A percentile compares a stretch with the other conserved stretches of the same genome.
Evolutionary conservation across 306 rosid species (phyloP).

Genomic region (Prosopis cineraria): DNA sequence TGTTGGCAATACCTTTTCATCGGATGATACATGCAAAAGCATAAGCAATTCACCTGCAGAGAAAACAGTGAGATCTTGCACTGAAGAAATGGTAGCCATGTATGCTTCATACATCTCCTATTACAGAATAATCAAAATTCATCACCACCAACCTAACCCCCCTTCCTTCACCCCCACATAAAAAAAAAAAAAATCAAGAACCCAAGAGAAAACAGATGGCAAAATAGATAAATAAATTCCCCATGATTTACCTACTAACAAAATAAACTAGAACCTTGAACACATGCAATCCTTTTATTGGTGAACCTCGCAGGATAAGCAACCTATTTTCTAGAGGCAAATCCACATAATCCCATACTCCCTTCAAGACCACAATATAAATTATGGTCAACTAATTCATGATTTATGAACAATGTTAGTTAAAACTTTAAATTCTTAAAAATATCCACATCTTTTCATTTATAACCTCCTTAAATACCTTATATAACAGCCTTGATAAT

Average conservation of each 20-base stretch:
- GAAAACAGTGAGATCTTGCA: constrained; percentile 26
- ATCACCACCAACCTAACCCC: not conserved
- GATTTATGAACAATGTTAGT: too few species aligned
- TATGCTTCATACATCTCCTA: not conserved
- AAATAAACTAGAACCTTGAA: not conserved
- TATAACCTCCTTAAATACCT: too few species aligned
- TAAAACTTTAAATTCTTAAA: too few species aligned
- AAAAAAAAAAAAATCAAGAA: not conserved
- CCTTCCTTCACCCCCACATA: not conserved
- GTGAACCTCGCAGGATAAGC: not conserved
- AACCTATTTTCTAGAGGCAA: not conserved
- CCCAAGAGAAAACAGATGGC: not conserved
- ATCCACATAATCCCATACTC: not conserved
- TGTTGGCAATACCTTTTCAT: constrained; percentile 80
- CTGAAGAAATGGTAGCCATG: not conserved
- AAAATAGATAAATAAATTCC: not conserved
- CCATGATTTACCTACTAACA: not conserved
- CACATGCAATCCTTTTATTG: constrained; percentile 8
- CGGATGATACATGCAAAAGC: constrained; percentile 75
- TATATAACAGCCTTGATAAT: too few species aligned
- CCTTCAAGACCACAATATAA: too few species aligned
- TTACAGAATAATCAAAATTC: constrained; percentile 13
- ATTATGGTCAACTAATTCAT: too few species aligned
- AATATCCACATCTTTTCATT: too few species aligned
- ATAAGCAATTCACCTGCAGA: constrained; percentile 81